phyloP scores from a whole-genome alignment of 148 eudicot genomes.

The Amaranthus cruentus region DNA sequence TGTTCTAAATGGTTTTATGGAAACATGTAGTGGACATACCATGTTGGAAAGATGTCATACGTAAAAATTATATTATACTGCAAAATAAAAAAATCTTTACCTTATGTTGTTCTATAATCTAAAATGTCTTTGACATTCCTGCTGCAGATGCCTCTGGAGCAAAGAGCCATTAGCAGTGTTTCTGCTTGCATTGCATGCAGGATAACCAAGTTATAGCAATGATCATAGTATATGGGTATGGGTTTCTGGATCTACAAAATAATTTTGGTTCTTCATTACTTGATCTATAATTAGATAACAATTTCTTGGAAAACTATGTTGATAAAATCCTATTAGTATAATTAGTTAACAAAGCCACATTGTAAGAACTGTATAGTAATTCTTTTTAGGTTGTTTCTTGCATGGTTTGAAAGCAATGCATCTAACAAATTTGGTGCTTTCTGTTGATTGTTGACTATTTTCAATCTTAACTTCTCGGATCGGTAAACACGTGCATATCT shows the following conservation, averaged over 20 bases:
- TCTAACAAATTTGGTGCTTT: too few species aligned
- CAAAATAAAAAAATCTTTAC: not conserved
- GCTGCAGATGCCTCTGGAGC: constrained; percentile 64
- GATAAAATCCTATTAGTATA: too few species aligned
- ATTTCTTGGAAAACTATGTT: too few species aligned
- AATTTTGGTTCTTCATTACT: not conserved
- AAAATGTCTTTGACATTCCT: constrained; percentile 5
- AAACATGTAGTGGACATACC: not conserved
- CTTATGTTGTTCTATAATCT: not conserved
- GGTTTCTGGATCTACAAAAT: constrained; percentile 10
- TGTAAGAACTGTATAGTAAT: too few species aligned
- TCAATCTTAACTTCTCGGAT: too few species aligned
- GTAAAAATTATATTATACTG: not conserved
- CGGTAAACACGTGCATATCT: too few species aligned
- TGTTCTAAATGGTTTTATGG: not conserved
- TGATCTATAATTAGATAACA: too few species aligned
- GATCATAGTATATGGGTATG: constrained; percentile 80
- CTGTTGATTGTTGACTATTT: too few species aligned
- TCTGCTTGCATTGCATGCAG: constrained; percentile 55
- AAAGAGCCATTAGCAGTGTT: constrained; percentile 45
- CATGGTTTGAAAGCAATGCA: too few species aligned
- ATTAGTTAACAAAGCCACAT: too few species aligned
- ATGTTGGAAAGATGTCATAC: not conserved
- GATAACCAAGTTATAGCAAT: constrained; percentile 89
- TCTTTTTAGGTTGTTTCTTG: too few species aligned